Conservation (phyloP, 2,329 filamentous ascomycete species). For the Scedosporium dehoogii region DNA sequence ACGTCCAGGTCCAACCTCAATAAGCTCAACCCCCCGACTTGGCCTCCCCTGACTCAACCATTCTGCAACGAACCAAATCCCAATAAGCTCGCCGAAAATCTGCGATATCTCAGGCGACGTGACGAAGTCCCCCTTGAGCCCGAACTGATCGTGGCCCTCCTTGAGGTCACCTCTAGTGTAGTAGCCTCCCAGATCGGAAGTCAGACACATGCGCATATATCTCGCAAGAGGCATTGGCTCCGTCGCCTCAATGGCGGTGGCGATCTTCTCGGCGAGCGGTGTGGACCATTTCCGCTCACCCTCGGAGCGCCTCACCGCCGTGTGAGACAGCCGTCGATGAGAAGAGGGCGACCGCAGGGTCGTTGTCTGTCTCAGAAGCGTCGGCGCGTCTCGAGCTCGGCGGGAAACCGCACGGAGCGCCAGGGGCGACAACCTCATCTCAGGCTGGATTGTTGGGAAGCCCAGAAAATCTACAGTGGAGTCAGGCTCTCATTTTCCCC, state of each 20-base stretch:
- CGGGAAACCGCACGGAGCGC: constrained; percentile 1
- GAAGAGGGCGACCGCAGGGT: not conserved
- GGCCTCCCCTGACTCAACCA: constrained; percentile 86
- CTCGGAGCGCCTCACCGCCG: constrained; percentile 7
- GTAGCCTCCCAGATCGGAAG: constrained; percentile 81
- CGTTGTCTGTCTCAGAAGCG: not conserved
- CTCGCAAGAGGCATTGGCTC: constrained; percentile 85
- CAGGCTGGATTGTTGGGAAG: not conserved
- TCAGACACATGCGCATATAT: constrained; percentile 98
- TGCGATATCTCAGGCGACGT: constrained; percentile 97
- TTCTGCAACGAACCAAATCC: constrained; percentile 90
- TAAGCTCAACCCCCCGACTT: constrained; percentile 67
- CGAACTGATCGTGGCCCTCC: constrained; percentile 73
- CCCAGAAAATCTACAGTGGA: not conserved
- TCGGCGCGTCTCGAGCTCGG: not conserved
- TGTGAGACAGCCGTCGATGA: not conserved
- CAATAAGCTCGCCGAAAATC: constrained; percentile 88
- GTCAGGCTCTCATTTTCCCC: not conserved
- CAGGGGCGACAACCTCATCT: not conserved
- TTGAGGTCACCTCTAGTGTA: constrained; percentile 65
- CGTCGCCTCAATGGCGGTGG: constrained; percentile 76
- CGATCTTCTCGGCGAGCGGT: constrained; percentile 77
- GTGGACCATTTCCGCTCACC: constrained; percentile 72
- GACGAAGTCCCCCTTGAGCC: constrained; percentile 87
- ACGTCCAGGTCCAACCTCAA: constrained; percentile 88